Evolutionary conservation across 192 early-diverging fungal genomes (phyloP).

Genomic region (Geosiphon pyriformis): DNA sequence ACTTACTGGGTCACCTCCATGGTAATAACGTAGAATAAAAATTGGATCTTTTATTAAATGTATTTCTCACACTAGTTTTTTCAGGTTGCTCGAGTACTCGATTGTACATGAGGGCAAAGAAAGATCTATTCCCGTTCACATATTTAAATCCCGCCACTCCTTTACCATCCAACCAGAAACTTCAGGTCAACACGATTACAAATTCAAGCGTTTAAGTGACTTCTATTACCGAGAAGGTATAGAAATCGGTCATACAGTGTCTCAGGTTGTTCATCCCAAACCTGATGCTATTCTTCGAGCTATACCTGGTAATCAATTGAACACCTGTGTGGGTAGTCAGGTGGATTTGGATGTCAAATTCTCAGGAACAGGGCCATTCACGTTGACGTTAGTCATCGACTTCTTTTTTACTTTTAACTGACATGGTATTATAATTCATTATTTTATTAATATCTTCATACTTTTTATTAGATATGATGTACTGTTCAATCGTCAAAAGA

Average conservation of each 20-base stretch:
- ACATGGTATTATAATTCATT: neutral
- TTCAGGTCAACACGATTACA: conserved; percentile 18
- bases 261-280: conserved; percentile 42
- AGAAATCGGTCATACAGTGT: conserved; percentile 17
- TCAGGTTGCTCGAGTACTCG: conserved; percentile 17
- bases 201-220: conserved; percentile 9
- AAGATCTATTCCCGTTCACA: neutral
- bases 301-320: neutral
- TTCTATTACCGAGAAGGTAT: conserved; percentile 13
- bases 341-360: conserved; percentile 33
- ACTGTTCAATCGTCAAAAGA: conserved; percentile 24
- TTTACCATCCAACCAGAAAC: conserved; percentile 1
- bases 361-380: conserved; percentile 33
- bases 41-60: neutral
- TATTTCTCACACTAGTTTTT: neutral
- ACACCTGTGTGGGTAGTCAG: conserved; percentile 37
- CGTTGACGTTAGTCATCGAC: conserved; percentile 26
- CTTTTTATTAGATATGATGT: conserved; percentile 21
- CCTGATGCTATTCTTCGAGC: conserved; percentile 33
- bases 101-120: neutral
- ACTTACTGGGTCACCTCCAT: conserved; percentile 19
- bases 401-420: no score
- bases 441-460: neutral
- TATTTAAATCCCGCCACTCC: conserved; percentile 6
- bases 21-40: conserved; percentile 3